Evolutionary conservation across 2,329 filamentous ascomycete species (phyloP).

Genomic region (Amauroascus niger): DNA sequence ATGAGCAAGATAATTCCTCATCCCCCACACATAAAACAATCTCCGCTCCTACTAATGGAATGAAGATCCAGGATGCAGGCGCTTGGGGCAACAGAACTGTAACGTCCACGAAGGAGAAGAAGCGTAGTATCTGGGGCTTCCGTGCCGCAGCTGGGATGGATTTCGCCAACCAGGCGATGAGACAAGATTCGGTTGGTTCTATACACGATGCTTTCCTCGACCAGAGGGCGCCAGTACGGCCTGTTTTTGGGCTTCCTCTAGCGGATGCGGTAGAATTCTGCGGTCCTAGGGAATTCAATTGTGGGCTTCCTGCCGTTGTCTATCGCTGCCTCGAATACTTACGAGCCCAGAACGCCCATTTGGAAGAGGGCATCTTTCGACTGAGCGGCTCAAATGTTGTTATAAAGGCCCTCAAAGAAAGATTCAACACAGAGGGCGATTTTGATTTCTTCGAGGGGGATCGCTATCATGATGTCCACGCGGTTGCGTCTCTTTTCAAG

Average conservation of each 20-base stretch:
- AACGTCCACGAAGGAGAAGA: conserved; percentile 65
- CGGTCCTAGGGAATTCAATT: conserved; percentile 54
- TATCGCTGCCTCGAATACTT: conserved; percentile 94
- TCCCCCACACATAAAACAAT: conserved; percentile 48
- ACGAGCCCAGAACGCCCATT: conserved; percentile 65
- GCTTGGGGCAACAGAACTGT: conserved; percentile 68
- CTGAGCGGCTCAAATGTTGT: conserved; percentile 93
- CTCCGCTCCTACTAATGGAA: conserved; percentile 73
- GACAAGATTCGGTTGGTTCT: conserved; percentile 21
- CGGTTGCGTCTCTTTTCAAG: conserved; percentile 87
- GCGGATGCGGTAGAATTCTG: conserved; percentile 78
- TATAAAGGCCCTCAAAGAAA: conserved; percentile 80
- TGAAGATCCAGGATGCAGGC: conserved; percentile 71
- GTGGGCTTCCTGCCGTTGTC: conserved; percentile 79
- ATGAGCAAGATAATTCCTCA: conserved; percentile 23
- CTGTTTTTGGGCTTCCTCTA: conserved; percentile 77
- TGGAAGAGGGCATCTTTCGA: conserved; percentile 92
- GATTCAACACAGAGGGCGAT: conserved; percentile 89
- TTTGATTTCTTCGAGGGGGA: conserved; percentile 71
- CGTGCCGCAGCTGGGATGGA: conserved; percentile 61
- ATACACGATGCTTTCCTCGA: conserved; percentile 42
- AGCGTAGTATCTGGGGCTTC: conserved; percentile 59
- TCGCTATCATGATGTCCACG: conserved; percentile 89
- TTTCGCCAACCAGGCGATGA: conserved; percentile 32
- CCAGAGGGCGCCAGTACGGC: conserved; percentile 48